Evolutionary conservation across 2,329 filamentous ascomycete species (phyloP).

Genomic region (Didymella sp.): DNA sequence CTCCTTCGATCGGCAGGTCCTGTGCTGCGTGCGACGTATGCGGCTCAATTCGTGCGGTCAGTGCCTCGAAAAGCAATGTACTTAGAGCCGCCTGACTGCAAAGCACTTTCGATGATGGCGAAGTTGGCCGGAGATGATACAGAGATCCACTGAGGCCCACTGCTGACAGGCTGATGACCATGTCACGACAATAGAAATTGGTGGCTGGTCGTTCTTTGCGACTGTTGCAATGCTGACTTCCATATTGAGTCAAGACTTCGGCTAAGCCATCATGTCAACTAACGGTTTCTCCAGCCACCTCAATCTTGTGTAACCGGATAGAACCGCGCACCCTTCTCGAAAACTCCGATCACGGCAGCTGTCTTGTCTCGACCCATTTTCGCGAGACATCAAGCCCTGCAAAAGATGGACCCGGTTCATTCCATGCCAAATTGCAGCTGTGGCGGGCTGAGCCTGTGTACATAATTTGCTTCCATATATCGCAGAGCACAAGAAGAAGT

Average conservation of each 20-base stretch:
- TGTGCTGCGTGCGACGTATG: slow-evolving; percentile 12
- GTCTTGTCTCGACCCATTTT: not conserved
- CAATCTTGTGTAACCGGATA: slow-evolving; percentile 4
- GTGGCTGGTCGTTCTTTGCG: slow-evolving; percentile 17
- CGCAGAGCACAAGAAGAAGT: not conserved
- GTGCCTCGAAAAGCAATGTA: not conserved
- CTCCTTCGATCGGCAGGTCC: slow-evolving; percentile 4
- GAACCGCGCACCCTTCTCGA: slow-evolving; percentile 7
- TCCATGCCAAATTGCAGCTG: not conserved
- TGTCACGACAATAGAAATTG: slow-evolving; percentile 13
- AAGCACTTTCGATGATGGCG: not conserved
- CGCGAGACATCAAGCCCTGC: not conserved
- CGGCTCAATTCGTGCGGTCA: slow-evolving; percentile 15
- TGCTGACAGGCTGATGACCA: slow-evolving; percentile 11
- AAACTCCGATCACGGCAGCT: not conserved
- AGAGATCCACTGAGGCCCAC: not conserved
- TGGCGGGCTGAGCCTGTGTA: not conserved
- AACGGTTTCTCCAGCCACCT: slow-evolving; percentile 13
- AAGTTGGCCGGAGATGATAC: not conserved
- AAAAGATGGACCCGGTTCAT: not conserved
- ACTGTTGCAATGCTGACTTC: slow-evolving; percentile 16
- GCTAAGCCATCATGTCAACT: slow-evolving; percentile 14
- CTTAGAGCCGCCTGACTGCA: slow-evolving; percentile 1
- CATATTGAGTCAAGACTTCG: slow-evolving; percentile 8
- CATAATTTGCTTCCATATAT: not conserved